Percentiles rank a stretch among this genome's conserved stretches.
phyloP scores from a whole-genome alignment of 768 basidiomycete species.

The Tylopilus balloui region DNA sequence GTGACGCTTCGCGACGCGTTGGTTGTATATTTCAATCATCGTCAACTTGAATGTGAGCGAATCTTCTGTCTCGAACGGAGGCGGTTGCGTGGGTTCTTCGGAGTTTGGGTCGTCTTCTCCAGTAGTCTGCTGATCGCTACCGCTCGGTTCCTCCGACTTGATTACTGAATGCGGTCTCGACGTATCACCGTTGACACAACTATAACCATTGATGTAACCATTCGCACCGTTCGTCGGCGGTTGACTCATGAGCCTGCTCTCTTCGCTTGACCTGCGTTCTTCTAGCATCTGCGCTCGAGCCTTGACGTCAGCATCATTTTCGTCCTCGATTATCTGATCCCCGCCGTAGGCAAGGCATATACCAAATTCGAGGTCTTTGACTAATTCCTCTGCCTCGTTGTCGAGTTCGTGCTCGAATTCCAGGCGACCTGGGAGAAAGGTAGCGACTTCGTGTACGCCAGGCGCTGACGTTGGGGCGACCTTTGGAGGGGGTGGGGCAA shows the following conservation, averaged over 20 bases:
- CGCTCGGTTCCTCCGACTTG: constrained; percentile 46
- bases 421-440: constrained; percentile 92
- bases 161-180: constrained; percentile 23
- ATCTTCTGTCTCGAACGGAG: constrained; percentile 76
- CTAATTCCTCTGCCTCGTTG: constrained; percentile 92
- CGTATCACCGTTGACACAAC: constrained; percentile 36
- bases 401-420: constrained; percentile 98
- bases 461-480: constrained; percentile 84
- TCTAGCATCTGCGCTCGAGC: constrained; percentile 42
- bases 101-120: constrained; percentile 55
- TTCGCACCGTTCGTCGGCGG: constrained; percentile 20
- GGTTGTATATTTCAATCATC: constrained; percentile 85
- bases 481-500: constrained; percentile 55
- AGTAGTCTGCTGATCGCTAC: constrained; percentile 27
- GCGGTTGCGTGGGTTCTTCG: constrained; percentile 67
- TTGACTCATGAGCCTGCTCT: constrained; percentile 21
- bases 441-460: constrained; percentile 86
- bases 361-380: constrained; percentile 96
- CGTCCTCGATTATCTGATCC: constrained; percentile 73
- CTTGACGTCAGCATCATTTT: constrained; percentile 69
- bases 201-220: constrained; percentile 33
- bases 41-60: constrained; percentile 87
- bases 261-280: constrained; percentile 30
- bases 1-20: constrained; percentile 78
- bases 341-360: constrained; percentile 84